Percentiles rank a stretch among this genome's conserved stretches.
Evolutionary conservation across 2,329 filamentous ascomycete genomes (phyloP).

Genomic region (Myriosclerotinia scirpicola): DNA sequence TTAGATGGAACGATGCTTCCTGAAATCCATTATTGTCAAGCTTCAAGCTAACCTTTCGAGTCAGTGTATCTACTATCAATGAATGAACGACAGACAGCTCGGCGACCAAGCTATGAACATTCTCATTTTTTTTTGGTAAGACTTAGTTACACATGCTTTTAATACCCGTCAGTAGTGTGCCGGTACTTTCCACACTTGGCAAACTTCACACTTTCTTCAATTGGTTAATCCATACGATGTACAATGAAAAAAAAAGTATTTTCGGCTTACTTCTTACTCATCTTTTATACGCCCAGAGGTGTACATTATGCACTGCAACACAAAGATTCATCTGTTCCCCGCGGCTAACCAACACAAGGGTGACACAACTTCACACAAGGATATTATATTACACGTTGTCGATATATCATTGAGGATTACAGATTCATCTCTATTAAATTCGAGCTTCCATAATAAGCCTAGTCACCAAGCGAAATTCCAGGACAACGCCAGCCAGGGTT

Average conservation of each 20-base stretch:
- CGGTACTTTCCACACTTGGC: not conserved
- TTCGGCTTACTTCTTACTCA: not conserved
- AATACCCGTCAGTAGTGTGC: not conserved
- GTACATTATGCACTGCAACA: not conserved
- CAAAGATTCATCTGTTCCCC: not conserved
- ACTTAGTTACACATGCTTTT: not conserved
- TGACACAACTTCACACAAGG: not conserved
- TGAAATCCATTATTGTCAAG: not conserved
- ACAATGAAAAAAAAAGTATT: not conserved
- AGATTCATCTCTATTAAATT: not conserved
- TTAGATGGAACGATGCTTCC: not conserved
- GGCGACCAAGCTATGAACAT: not conserved
- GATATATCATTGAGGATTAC: not conserved
- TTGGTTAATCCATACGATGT: not conserved
- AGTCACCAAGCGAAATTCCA: too few species aligned
- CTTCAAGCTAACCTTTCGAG: not conserved
- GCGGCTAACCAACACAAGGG: not conserved
- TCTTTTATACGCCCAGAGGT: not conserved
- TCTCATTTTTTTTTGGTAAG: not conserved
- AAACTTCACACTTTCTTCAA: not conserved
- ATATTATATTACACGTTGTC: slow-evolving; percentile 4
- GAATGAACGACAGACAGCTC: not conserved
- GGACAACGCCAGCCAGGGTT: not conserved
- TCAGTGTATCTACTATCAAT: not conserved
- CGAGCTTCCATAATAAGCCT: not conserved